These are phyloP conservation scores for Heracleum sosnowskyi DNA, from an alignment of 129 eudicot species.

Conservation along the genomic window DNA sequence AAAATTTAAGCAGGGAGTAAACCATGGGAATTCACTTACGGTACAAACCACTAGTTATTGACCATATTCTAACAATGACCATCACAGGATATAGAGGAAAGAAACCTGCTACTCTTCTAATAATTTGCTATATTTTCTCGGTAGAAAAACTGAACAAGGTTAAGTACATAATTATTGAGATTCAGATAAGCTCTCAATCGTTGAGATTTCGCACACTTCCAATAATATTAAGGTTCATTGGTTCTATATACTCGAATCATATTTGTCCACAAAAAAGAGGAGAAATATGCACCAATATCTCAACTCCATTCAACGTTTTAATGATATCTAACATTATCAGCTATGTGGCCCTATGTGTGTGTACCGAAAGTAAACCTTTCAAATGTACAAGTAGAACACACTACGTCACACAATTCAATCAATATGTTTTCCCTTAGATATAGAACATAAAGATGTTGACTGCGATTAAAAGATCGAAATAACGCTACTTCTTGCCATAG, in stretches of 20 bases:
- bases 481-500: background rate
- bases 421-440: background rate
- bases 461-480: background rate
- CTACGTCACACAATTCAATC: background rate
- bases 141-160: background rate
- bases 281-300: background rate
- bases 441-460: background rate
- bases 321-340: background rate
- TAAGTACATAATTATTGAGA: background rate
- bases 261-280: background rate
- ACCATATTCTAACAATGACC: background rate
- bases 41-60: background rate
- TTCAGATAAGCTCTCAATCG: background rate
- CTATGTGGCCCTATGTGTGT: background rate
- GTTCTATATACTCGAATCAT: background rate
- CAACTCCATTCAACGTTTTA: background rate
- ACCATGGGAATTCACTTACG: background rate
- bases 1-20: slow-evolving; percentile 9
- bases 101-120: background rate
- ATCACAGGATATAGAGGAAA: background rate
- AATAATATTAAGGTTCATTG: background rate
- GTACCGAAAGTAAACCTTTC: background rate
- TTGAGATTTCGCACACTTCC: background rate
- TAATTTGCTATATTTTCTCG: background rate
- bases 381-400: background rate